phyloP scores from a whole-genome alignment of 768 basidiomycete genomes.

The Auricularia cornea region DNA sequence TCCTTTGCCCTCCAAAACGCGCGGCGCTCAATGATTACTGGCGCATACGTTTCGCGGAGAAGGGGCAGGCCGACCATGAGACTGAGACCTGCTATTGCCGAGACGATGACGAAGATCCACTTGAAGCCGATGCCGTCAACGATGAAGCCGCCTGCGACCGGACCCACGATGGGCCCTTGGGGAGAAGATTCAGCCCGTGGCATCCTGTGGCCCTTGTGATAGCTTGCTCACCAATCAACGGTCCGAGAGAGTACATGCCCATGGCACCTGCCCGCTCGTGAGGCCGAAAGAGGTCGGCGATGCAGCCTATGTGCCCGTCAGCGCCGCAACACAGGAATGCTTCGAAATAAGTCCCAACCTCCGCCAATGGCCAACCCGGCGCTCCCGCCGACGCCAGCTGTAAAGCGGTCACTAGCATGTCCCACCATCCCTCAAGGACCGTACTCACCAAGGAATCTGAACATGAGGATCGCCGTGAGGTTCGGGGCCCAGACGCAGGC shows the following conservation, averaged over 20 bases:
- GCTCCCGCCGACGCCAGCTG: slow-evolving; percentile 49
- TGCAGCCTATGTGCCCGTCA: slow-evolving; percentile 25
- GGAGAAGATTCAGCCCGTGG: too few species aligned
- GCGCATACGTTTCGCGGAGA: slow-evolving; percentile 66
- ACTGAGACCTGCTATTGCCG: slow-evolving; percentile 30
- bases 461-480: slow-evolving; percentile 44
- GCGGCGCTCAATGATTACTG: slow-evolving; percentile 48
- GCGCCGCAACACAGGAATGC: slow-evolving; percentile 34
- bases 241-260: slow-evolving; percentile 58
- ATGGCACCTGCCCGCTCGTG: slow-evolving; percentile 57
- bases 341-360: too few species aligned
- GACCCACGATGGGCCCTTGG: slow-evolving; percentile 44
- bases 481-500: slow-evolving; percentile 64
- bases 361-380: slow-evolving; percentile 53
- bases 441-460: slow-evolving; percentile 48
- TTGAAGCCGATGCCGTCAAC: slow-evolving; percentile 48
- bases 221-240: slow-evolving; percentile 41
- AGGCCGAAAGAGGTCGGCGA: slow-evolving; percentile 50
- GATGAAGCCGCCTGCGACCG: slow-evolving; percentile 60
- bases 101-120: slow-evolving; percentile 37
- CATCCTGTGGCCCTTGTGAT: too few species aligned
- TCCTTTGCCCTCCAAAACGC: slow-evolving; percentile 18
- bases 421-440: neutral
- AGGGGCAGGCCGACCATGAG: slow-evolving; percentile 44
- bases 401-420: neutral